These are phyloP conservation scores for Aspergillus calidoustus DNA, from an alignment of 2,329 filamentous ascomycete genomes.

Conservation along the genomic window DNA sequence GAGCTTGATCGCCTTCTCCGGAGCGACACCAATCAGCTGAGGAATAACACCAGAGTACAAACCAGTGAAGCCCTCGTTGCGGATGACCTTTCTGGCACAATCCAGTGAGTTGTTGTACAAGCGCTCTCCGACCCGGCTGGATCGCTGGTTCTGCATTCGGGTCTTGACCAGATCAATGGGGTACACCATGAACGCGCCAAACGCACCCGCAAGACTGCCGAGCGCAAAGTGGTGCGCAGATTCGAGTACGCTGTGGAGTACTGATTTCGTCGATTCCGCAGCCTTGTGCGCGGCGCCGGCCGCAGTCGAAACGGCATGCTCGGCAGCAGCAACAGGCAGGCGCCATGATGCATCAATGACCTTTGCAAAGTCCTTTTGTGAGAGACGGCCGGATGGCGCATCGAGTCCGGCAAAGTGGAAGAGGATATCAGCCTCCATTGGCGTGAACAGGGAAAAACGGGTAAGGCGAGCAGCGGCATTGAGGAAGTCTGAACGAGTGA, in stretches of 20 bases:
- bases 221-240: conserved; percentile 89
- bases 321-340: conserved; percentile 62
- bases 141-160: conserved; percentile 95
- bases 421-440: conserved; percentile 97
- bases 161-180: conserved; percentile 99
- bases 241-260: conserved; percentile 70
- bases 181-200: conserved; percentile 99
- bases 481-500: conserved; percentile 90
- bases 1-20: conserved; percentile 98
- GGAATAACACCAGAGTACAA: conserved; percentile 94
- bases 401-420: conserved; percentile 98
- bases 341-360: conserved; percentile 95
- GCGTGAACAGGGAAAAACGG: conserved; percentile 93
- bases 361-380: conserved; percentile 85
- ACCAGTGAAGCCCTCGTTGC: conserved; percentile 87
- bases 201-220: conserved; percentile 89
- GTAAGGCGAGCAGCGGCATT: conserved; percentile 91
- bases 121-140: conserved; percentile 77
- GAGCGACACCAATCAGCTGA: conserved; percentile 96
- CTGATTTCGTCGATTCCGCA: conserved; percentile 58
- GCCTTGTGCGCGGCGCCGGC: conserved; percentile 55
- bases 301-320: conserved; percentile 48
- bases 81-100: conserved; percentile 89
- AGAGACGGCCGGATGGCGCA: conserved; percentile 82
- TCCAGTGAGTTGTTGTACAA: conserved; percentile 98